Evolutionary conservation across 116 monocot genomes (phyloP).

Genomic region (Zostera marina): DNA sequence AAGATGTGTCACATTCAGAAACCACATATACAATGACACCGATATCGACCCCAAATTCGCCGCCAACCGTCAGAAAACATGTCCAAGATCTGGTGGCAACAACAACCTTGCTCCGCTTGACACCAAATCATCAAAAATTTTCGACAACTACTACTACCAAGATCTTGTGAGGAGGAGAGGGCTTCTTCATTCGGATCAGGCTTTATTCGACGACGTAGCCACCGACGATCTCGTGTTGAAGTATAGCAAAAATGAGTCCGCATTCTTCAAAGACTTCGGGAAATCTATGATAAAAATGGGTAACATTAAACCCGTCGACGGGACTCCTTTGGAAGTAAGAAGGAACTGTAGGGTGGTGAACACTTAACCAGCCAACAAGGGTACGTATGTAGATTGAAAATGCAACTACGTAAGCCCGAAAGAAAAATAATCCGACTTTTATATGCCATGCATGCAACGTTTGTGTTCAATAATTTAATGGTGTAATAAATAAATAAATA

Average conservation of each 20-base stretch:
- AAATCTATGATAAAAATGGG: constrained; percentile 47
- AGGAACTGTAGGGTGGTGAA: constrained; percentile 48
- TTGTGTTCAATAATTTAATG: too few species aligned
- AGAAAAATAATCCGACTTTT: too few species aligned
- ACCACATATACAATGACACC: constrained; percentile 41
- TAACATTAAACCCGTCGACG: constrained; percentile 34
- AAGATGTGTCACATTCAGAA: constrained; percentile 22
- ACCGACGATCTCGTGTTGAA: constrained; percentile 34
- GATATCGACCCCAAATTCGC: constrained; percentile 33
- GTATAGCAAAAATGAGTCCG: constrained; percentile 12
- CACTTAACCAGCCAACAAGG: too few species aligned
- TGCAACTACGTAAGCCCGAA: too few species aligned
- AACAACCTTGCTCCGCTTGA: constrained; percentile 53
- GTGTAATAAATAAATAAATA: too few species aligned
- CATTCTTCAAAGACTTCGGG: constrained; percentile 31
- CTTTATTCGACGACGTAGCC: constrained; percentile 27
- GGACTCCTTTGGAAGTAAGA: constrained; percentile 51
- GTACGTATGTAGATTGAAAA: too few species aligned
- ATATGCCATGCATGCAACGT: too few species aligned
- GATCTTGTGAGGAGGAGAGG: constrained; percentile 29
- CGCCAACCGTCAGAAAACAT: constrained; percentile 12
- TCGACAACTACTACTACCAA: constrained; percentile 51
- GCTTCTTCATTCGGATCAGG: constrained; percentile 59
- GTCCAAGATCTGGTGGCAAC: constrained; percentile 29
- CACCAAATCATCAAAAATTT: constrained; percentile 15